These are phyloP conservation scores for Ceratocystis destructans DNA, from an alignment of 2,329 filamentous ascomycete species.

Conservation along the genomic window DNA sequence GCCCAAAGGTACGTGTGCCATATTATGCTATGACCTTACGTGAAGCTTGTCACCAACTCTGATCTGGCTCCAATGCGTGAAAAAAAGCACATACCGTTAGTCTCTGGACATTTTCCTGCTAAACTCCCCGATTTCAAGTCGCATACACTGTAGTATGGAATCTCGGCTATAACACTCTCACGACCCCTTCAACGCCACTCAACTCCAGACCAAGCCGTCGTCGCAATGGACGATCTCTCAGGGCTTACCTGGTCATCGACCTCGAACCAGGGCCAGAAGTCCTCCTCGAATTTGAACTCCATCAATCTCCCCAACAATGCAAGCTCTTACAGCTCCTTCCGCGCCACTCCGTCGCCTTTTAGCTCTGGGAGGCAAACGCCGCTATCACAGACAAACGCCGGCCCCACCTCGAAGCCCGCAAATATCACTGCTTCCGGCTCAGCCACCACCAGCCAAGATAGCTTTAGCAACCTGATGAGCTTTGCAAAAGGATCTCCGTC, in stretches of 20 bases:
- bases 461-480: constrained; percentile 63
- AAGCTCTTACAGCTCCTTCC: constrained; percentile 37
- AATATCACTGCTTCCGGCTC: constrained; percentile 30
- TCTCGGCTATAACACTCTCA: neutral
- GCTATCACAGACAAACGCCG: constrained; percentile 1
- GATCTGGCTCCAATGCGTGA: neutral
- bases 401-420: neutral
- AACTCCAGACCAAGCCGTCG: neutral
- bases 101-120: neutral
- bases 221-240: constrained; percentile 47
- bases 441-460: constrained; percentile 43
- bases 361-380: constrained; percentile 44
- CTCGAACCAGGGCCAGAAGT: constrained; percentile 29
- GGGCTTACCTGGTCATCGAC: constrained; percentile 44
- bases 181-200: neutral
- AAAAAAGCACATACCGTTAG: neutral
- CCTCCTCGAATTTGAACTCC: constrained; percentile 25
- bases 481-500: constrained; percentile 33
- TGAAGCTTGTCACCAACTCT: constrained; percentile 10
- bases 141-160: neutral
- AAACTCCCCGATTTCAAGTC: neutral
- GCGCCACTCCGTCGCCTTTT: constrained; percentile 42
- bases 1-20: neutral
- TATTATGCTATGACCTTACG: neutral
- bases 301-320: constrained; percentile 32